Evolutionary conservation across 345 rosid genomes (phyloP), one percentile per base, ranked within the genome.

Genomic region (Jatropha curcas): DNA sequence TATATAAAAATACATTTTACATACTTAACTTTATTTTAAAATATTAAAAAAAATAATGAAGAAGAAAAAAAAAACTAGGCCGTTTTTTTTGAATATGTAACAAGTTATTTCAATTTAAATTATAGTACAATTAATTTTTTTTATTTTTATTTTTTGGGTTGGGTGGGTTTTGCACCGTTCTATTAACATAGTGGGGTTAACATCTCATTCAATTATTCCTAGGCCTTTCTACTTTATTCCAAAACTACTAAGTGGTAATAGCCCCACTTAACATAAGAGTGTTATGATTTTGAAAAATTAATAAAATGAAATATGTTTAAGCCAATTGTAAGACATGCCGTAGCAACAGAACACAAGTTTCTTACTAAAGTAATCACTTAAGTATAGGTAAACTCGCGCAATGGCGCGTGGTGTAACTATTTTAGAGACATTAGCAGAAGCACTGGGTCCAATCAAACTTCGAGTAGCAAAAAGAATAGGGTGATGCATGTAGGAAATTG

Each of bases 361-460:
- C n/a, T n/a, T n/a, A n/a, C n/a, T n/a, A n/a, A n/a, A n/a, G n/a
- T n/a, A n/a, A n/a, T n/a, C n/a, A n/a, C n/a, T n/a, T n/a, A n/a
- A n/a, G n/a, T n/a, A n/a, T n/a, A n/a, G n/a, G n/a, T n/a, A 37
- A 14, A 19, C 39, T 46, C 56, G 48, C 25, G 16, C 16, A 2
- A 1, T 16, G 0, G 46, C 71, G 67, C 52, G 78, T 62, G 58
- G 43, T n/a, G n/a, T 4, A 1, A 17, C 58, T 14, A 24, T 25
- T 5, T 34, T 51, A 4, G 3, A 43, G 20, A 10, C 50, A 3
- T 20, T 17, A 48, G 17, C 4, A 16, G 20, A 3, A 19, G 31
- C 4, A 30, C n/a, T n/a, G n/a, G 12, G 30, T 59, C 86, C 84
- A 78, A 76, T 74, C 45, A 60, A 41, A 74, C 34, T 1, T 74